These are phyloP conservation scores for Cladosporium austrohemisphaericum DNA, from an alignment of 2,329 filamentous ascomycete species.

Conservation along the genomic window DNA sequence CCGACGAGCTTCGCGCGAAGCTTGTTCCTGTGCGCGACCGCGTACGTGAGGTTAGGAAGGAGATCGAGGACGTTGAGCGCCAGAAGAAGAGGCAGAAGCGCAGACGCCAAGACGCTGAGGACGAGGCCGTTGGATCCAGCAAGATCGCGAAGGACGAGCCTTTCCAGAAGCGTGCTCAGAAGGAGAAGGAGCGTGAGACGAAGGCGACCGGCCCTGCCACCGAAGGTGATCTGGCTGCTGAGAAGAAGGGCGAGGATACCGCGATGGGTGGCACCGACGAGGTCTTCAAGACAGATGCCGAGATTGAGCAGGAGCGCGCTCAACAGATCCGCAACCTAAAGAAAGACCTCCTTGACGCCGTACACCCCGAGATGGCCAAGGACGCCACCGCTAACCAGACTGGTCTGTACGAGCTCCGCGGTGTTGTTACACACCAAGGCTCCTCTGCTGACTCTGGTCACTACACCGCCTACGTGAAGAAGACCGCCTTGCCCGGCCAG, in stretches of 20 bases:
- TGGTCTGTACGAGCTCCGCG: conserved; percentile 89
- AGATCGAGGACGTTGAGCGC: conserved; percentile 88
- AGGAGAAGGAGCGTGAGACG: conserved; percentile 48
- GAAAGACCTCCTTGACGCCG: conserved; percentile 77
- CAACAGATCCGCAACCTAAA: conserved; percentile 74
- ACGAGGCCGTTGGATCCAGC: conserved; percentile 37
- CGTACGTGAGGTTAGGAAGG: conserved; percentile 90
- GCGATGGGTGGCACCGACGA: conserved; percentile 73
- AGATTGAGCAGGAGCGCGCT: conserved; percentile 81
- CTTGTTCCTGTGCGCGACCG: conserved; percentile 93
- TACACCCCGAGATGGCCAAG: conserved; percentile 67
- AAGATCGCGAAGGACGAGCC: conserved; percentile 55
- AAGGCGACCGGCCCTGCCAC: conserved; percentile 30
- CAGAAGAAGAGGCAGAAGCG: conserved; percentile 88
- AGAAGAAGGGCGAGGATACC: conserved; percentile 59
- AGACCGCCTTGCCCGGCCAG: conserved; percentile 76
- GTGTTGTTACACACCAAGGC: conserved; percentile 93
- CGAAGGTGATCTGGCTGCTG: conserved; percentile 47
- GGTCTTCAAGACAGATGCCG: conserved; percentile 91
- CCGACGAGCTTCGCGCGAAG: conserved; percentile 77
- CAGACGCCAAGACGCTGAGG: conserved; percentile 54
- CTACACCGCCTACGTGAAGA: conserved; percentile 98
- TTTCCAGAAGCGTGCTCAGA: conserved; percentile 85
- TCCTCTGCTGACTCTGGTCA: conserved; percentile 95
- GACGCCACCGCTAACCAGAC: conserved; percentile 89